These are phyloP conservation scores for Ascocoryne sarcoides DNA, from an alignment of 2,329 filamentous ascomycete genomes.

Conservation along the genomic window DNA sequence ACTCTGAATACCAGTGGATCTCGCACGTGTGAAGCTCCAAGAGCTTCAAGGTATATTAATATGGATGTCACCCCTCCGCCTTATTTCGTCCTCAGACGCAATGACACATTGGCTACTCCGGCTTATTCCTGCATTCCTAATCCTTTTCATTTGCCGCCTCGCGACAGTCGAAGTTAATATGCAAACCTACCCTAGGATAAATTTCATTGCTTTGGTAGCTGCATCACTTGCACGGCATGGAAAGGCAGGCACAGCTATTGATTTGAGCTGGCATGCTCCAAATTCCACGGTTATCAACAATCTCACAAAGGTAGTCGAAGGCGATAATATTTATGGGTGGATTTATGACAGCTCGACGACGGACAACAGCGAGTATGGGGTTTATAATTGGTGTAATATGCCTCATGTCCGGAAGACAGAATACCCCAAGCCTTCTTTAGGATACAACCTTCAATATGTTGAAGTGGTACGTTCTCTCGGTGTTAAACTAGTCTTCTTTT, in stretches of 20 bases:
- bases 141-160: constrained; percentile 12
- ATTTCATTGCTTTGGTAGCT: constrained; percentile 16
- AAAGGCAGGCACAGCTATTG: constrained; percentile 8
- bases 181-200: constrained; percentile 10
- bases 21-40: constrained; percentile 9
- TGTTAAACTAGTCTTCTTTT: neutral
- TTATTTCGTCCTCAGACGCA: constrained; percentile 3
- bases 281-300: constrained; percentile 49
- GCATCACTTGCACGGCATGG: constrained; percentile 15
- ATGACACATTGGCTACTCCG: constrained; percentile 11
- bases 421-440: constrained; percentile 45
- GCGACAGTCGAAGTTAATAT: constrained; percentile 14
- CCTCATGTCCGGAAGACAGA: constrained; percentile 64
- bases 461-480: constrained; percentile 51
- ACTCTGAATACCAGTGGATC: too few relatives aligned
- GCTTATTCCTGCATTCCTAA: constrained; percentile 9
- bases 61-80: constrained; percentile 18
- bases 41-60: constrained; percentile 12
- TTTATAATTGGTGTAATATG: constrained; percentile 80
- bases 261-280: constrained; percentile 47
- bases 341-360: constrained; percentile 59
- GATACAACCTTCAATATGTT: constrained; percentile 64
- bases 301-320: constrained; percentile 46
- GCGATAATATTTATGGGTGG: constrained; percentile 61
- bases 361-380: constrained; percentile 47